Base-by-base conservation (phyloP, 2,329 filamentous ascomycete species). In the Ophiostoma perfectum region DNA sequence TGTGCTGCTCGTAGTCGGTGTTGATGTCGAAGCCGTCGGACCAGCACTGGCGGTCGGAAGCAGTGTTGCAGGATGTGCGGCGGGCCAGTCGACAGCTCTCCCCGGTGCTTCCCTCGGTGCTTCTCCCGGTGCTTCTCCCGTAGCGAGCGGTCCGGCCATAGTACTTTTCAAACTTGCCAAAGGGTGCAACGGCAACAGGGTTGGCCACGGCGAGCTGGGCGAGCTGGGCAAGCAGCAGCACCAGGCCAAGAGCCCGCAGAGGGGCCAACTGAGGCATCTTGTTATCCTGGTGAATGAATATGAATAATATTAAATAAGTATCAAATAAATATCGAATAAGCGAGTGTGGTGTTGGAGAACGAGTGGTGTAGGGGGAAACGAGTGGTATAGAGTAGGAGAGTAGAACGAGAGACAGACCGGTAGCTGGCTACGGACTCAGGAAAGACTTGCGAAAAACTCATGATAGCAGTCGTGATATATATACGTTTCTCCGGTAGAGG, bases 1-100 rank as follows among this genome's bases (percentile, higher is more conserved):
- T 71, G 6, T 36, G 49, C 39, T n/a, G 36, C 45, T 73, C 71
- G 39, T 73, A 74, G 70, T 74, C 72, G 0, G 73, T 74, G 42
- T 68, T 67, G 65, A 74, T 73, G 47, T 70, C 55, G 52, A 73
- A 73, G 42, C 72, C 72, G 6, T 63, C 18, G 0, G 70, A 66
- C 73, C 73, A 74, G 47, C 72, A 74, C 42, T 69, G 66, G 3
- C 73, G 67, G 67, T 71, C 68, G 44, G 65, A 55, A 0, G 69
- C 63, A 0, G 69, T 70, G 68, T 74, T 73, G 68, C 72, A 73
- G 9, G 63, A 36, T 2, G 63, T 42, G 11, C 41, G 65, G 38
- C 64, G 66, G 63, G 39, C 16, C 3, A 42, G 60, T 27, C 27
- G 55, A 38, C 27, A 60, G 55, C 55, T 60, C 27, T 18, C 27